Percentiles rank a stretch among this genome's conserved stretches.
These are phyloP conservation scores for Colletotrichum filicis DNA, from an alignment of 2,329 filamentous ascomycete genomes.

Conservation along the genomic window DNA sequence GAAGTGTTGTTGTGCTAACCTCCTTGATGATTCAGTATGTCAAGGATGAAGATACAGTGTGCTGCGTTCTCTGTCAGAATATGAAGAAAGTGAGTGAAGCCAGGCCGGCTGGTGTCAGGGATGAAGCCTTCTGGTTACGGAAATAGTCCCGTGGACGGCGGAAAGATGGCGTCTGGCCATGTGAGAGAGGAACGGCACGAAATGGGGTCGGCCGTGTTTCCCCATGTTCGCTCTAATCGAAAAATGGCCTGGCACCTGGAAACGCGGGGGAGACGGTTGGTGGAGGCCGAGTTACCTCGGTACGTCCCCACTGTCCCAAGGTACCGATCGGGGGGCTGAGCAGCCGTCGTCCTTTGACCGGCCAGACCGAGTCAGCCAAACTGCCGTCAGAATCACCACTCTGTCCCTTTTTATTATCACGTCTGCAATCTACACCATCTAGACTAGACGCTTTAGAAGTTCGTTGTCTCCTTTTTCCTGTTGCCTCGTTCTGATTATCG, in stretches of 20 bases:
- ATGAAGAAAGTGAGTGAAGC: background rate
- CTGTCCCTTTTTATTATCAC: background rate
- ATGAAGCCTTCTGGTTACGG: constrained; percentile 1
- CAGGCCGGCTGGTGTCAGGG: background rate
- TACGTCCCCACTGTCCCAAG: constrained; percentile 11
- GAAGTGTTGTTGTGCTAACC: constrained; percentile 1
- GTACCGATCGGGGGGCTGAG: constrained; percentile 22
- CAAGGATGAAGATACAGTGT: background rate
- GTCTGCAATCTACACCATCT: constrained; percentile 8
- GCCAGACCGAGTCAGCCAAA: constrained; percentile 33
- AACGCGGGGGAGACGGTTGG: constrained; percentile 28
- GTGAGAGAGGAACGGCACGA: background rate
- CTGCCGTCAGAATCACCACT: constrained; percentile 21
- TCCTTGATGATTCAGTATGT: background rate
- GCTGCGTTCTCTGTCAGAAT: constrained; percentile 14
- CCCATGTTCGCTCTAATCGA: constrained; percentile 17
- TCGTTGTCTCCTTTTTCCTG: constrained; percentile 10
- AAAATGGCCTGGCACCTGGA: constrained; percentile 21
- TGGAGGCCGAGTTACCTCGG: constrained; percentile 35
- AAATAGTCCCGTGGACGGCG: constrained; percentile 29
- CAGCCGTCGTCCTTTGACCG: background rate
- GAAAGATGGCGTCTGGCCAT: constrained; percentile 5
- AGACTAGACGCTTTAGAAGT: background rate
- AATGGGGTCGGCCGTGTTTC: background rate
- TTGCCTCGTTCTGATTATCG: background rate